Conservation (phyloP, 306 rosid species). For the Ormosia emarginata region DNA sequence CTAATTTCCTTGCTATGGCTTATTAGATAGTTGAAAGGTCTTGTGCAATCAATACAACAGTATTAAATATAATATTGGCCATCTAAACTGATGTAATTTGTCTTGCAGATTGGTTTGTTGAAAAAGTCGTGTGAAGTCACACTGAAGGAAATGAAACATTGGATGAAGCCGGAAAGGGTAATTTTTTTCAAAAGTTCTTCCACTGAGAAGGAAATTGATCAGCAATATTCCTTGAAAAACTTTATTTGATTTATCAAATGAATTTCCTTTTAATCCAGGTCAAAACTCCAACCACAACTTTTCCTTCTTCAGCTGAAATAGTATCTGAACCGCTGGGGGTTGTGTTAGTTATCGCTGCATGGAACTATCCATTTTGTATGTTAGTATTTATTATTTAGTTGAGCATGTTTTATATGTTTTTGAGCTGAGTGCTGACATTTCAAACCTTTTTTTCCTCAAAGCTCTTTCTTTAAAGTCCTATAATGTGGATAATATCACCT, state of each 20-base stretch:
- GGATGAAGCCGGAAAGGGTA: conserved; percentile 93
- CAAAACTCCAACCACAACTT: conserved; percentile 62
- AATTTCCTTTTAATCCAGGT: conserved; percentile 47
- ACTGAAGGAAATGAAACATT: conserved; percentile 55
- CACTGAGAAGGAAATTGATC: not conserved
- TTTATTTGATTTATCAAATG: conserved; percentile 5
- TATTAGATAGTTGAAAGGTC: not conserved
- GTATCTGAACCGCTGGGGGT: conserved; percentile 95
- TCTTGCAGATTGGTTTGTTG: conserved; percentile 63
- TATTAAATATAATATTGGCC: conserved; percentile 6
- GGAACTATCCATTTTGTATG: conserved; percentile 99
- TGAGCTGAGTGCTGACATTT: not conserved
- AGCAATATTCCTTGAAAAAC: not conserved
- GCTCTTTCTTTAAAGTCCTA: conserved; percentile 1
- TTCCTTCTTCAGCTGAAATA: conserved; percentile 95
- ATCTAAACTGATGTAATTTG: conserved; percentile 19
- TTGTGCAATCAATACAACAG: not conserved
- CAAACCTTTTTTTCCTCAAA: not conserved
- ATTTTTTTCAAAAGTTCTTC: conserved; percentile 8
- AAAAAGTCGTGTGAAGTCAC: conserved; percentile 57
- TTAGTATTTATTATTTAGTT: not conserved
- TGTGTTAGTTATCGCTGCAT: conserved; percentile 76
- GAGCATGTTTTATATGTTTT: conserved; percentile 5
- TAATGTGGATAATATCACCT: not conserved
- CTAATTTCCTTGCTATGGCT: not conserved